Evolutionary conservation across 805 yeast genomes (phyloP).

Genomic region (Starmerella floricola): DNA sequence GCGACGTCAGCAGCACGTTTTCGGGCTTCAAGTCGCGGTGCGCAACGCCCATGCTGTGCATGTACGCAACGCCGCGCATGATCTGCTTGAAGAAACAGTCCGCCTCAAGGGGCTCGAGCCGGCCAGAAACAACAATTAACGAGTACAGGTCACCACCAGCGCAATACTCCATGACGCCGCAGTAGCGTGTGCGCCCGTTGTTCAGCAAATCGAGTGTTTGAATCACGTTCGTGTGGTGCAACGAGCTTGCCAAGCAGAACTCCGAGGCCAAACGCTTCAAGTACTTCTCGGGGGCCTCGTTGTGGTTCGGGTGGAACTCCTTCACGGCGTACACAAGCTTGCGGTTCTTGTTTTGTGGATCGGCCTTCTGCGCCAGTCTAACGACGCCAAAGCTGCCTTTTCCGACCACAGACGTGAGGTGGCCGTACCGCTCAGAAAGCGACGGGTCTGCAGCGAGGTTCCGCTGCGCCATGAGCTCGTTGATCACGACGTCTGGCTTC

Average conservation of each 20-base stretch:
- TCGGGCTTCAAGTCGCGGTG: conserved; percentile 92
- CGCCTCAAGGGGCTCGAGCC: conserved; percentile 50
- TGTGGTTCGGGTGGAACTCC: conserved; percentile 50
- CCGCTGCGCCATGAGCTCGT: conserved; percentile 12
- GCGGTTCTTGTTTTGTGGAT: conserved; percentile 31
- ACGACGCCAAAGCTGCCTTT: conserved; percentile 90
- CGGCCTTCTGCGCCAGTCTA: conserved; percentile 57
- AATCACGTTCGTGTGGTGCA: conserved; percentile 62
- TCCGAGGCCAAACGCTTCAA: conserved; percentile 72
- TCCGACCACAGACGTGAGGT: conserved; percentile 85
- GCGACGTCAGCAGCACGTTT: conserved; percentile 53
- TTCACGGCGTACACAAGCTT: conserved; percentile 53
- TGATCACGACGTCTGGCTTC: conserved; percentile 19
- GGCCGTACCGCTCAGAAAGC: conserved; percentile 82
- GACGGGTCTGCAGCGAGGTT: conserved; percentile 6
- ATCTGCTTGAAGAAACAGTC: conserved; percentile 85
- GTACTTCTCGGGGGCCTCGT: conserved; percentile 45
- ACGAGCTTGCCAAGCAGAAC: conserved; percentile 69
- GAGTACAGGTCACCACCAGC: conserved; percentile 73
- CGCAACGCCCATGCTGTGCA: conserved; percentile 84
- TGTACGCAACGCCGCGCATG: conserved; percentile 63
- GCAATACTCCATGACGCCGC: conserved; percentile 90
- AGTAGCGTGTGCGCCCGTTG: conserved; percentile 53
- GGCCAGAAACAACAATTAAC: conserved; percentile 41
- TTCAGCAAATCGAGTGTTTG: conserved; percentile 68